phyloP scores from a whole-genome alignment of 495 filamentous ascomycete species.

The Podospora didyma region DNA sequence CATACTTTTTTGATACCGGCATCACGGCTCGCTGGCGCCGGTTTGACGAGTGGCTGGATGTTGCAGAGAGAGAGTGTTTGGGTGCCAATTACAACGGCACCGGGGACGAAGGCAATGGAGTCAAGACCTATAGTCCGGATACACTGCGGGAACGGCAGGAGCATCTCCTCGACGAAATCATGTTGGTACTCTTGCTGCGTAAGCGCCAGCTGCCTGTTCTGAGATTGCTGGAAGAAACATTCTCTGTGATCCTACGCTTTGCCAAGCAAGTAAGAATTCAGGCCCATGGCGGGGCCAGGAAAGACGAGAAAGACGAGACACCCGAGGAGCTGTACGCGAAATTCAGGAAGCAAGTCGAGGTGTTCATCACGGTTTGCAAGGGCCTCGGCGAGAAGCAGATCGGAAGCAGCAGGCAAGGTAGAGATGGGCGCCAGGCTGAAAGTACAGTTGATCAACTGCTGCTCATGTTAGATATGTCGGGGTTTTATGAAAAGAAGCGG shows the following conservation, averaged over 20 bases:
- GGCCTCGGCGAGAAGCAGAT: slow-evolving; percentile 57
- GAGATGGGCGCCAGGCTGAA: slow-evolving; percentile 26
- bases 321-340: slow-evolving; percentile 53
- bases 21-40: slow-evolving; percentile 65
- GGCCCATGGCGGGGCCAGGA: neutral
- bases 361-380: slow-evolving; percentile 62
- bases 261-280: slow-evolving; percentile 30
- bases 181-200: slow-evolving; percentile 67
- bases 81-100: slow-evolving; percentile 19
- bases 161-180: slow-evolving; percentile 70
- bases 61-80: slow-evolving; percentile 53
- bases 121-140: slow-evolving; percentile 52
- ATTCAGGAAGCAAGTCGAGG: slow-evolving; percentile 64
- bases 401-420: slow-evolving; percentile 28
- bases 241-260: slow-evolving; percentile 67
- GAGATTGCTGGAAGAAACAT: slow-evolving; percentile 73
- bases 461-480: slow-evolving; percentile 57
- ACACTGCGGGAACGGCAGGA: slow-evolving; percentile 69
- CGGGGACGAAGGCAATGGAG: neutral
- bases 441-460: slow-evolving; percentile 52
- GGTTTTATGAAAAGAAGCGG: slow-evolving; percentile 42
- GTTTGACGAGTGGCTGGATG: slow-evolving; percentile 62
- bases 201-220: slow-evolving; percentile 67
- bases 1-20: slow-evolving; percentile 74
- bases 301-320: slow-evolving; percentile 26